Evolutionary conservation across 2,329 filamentous ascomycete species (phyloP), one percentile per base, ranked within the genome.

Genomic region (Microsporum ferrugineum): DNA sequence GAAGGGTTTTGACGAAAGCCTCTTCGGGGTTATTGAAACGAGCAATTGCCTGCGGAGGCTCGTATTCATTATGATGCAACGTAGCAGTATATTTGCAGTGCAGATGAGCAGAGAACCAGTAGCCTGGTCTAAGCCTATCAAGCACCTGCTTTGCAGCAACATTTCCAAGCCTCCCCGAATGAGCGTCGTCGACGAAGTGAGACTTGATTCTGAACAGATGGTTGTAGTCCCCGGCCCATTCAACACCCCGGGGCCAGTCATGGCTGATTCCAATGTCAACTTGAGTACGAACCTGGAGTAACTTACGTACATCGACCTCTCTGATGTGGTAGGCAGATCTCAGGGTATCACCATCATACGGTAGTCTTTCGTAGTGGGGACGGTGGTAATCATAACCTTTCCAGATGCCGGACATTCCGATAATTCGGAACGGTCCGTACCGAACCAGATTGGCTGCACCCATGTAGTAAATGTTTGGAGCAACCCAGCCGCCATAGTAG

Each of bases 401-500:
- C 88, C 89, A 99, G 65, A 99, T 99, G 4, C 94, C 94, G 59
- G 89, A 94, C 72, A 97, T 79, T 3, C 88, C 92, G 39, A 90
- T 89, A 64, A 99, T 95, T 27, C 94, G 85, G 57, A 99, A 76
- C 1, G 89, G 87, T 0, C 92, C 92, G 36, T 95, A 79, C 17
- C 87, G 86, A 45, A 99, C 72, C 6, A 99, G 86, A 70, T 95
- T 96, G 63, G 94, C 90, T 38, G 91, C 89, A 57, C 94, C 94
- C 72, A 97, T 82, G 75, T 96, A 99, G 79, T 96, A 99, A 65
- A 99, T 97, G 67, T 94, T 95, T 6, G 90, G 91, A 5, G 92
- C 92, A 4, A 90, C 94, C 94, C 94, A 99, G 58, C 94, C 94
- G 58, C 94, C 94, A 71, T 97, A 95, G 77, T 89, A 95, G 0